Evolutionary conservation across 169 alveolate genomes (phyloP).

Genomic region (Pseudocohnilembus persalinus): DNA sequence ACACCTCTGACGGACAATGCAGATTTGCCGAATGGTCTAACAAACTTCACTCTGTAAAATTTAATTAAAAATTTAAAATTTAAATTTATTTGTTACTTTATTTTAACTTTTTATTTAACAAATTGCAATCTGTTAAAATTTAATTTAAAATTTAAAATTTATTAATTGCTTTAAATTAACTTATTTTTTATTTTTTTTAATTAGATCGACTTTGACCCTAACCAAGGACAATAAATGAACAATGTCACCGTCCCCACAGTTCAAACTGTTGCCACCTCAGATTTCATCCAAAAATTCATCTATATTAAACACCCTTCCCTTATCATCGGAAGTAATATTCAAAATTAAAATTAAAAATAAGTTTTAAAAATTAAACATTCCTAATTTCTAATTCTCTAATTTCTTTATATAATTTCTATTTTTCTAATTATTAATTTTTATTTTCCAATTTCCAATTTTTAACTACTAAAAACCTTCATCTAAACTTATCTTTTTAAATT

Average conservation of each 20-base stretch:
- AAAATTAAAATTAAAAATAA: too few relatives aligned
- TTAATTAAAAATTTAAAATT: too few relatives aligned
- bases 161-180: background rate
- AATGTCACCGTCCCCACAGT: slow-evolving; percentile 89
- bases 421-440: too few relatives aligned
- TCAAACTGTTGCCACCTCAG: slow-evolving; percentile 90
- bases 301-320: slow-evolving; percentile 86
- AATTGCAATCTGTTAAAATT: too few relatives aligned
- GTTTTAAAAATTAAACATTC: background rate
- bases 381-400: too few relatives aligned
- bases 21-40: slow-evolving; percentile 89
- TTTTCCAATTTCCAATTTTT: too few relatives aligned
- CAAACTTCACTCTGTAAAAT: slow-evolving; percentile 40
- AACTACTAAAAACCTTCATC: too few relatives aligned
- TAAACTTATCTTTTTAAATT: background rate
- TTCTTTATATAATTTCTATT: too few relatives aligned
- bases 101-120: too few relatives aligned
- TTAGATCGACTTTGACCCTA: slow-evolving; percentile 41
- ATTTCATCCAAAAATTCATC: slow-evolving; percentile 85
- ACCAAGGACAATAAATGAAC: slow-evolving; percentile 65
- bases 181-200: too few relatives aligned
- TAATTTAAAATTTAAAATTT: too few relatives aligned
- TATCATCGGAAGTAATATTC: slow-evolving; percentile 78
- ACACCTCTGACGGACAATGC: slow-evolving; percentile 72
- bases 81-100: too few relatives aligned